A percentile compares a stretch with the other conserved stretches of the same genome.
Evolutionary conservation across 345 rosid genomes (phyloP).

Genomic region (Hypericum perforatum): DNA sequence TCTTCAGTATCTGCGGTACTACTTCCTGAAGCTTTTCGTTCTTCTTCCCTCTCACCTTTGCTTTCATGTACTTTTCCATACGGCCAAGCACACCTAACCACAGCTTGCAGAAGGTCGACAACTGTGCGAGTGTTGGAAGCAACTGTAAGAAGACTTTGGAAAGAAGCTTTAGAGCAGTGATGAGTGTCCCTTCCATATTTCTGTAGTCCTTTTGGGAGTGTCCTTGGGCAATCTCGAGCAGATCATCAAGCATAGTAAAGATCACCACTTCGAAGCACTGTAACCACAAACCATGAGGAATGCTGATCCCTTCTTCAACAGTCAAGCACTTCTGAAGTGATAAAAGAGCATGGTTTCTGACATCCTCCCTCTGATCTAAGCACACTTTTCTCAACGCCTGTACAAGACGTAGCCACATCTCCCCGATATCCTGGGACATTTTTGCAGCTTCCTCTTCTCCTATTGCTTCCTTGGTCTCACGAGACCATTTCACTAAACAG

Average conservation of each 20-base stretch:
- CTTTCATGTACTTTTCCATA: conserved; percentile 90
- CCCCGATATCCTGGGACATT: conserved; percentile 70
- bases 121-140: conserved; percentile 57
- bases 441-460: conserved; percentile 69
- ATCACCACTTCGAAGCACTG: conserved; percentile 86
- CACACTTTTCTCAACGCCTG: conserved; percentile 96
- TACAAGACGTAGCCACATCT: conserved; percentile 95
- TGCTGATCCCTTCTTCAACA: conserved; percentile 57
- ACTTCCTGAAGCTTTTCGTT: conserved; percentile 88
- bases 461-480: conserved; percentile 62
- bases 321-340: conserved; percentile 83
- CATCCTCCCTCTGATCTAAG: conserved; percentile 97
- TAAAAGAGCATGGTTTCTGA: conserved; percentile 79
- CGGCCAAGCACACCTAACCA: conserved; percentile 91
- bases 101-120: conserved; percentile 78
- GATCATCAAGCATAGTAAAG: conserved; percentile 86
- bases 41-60: conserved; percentile 77
- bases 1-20: conserved; percentile 80
- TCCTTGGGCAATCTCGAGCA: conserved; percentile 88
- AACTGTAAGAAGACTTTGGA: conserved; percentile 69
- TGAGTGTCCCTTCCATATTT: conserved; percentile 89
- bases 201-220: conserved; percentile 84
- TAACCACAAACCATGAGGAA: conserved; percentile 65
- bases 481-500: conserved; percentile 63
- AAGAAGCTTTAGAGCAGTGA: conserved; percentile 67